phyloP scores from a whole-genome alignment of 345 rosid genomes.

The Angophora floribunda region DNA sequence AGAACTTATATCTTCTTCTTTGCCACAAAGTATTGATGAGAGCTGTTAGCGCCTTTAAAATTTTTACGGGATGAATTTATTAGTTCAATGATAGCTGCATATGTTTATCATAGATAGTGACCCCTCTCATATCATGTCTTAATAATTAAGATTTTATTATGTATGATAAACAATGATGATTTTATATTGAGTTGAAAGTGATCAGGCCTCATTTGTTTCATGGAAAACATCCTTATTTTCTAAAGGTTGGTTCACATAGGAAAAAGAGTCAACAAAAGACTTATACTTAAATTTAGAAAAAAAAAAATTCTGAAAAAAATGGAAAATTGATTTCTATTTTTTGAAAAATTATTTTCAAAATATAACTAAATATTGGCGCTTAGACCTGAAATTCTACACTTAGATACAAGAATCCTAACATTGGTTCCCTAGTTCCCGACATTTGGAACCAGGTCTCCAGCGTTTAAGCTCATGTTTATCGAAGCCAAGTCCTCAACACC shows the following conservation, averaged over 20 bases:
- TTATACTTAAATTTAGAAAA: no score
- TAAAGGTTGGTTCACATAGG: neutral
- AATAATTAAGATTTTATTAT: neutral
- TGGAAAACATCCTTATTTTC: no score
- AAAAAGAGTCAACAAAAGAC: no score
- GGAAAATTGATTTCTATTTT: neutral
- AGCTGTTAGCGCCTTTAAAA: neutral
- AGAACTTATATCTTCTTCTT: neutral
- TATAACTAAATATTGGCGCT: no score
- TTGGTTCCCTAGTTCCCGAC: neutral
- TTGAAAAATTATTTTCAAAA: neutral
- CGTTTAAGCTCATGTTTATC: neutral
- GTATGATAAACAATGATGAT: neutral
- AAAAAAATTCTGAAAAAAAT: no score
- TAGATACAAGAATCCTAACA: neutral
- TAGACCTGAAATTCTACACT: no score
- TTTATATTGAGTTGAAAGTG: neutral
- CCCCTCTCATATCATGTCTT: neutral
- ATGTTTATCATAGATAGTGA: neutral
- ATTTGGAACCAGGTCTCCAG: fast-evolving
- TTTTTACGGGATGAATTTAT: neutral
- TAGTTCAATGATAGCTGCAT: neutral
- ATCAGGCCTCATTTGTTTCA: neutral
- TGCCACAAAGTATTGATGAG: neutral
- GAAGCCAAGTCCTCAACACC: neutral